Evolutionary conservation across 768 basidiomycete genomes (phyloP), one percentile per base, ranked within the genome.

Genomic region (Mycena rebaudengoi): DNA sequence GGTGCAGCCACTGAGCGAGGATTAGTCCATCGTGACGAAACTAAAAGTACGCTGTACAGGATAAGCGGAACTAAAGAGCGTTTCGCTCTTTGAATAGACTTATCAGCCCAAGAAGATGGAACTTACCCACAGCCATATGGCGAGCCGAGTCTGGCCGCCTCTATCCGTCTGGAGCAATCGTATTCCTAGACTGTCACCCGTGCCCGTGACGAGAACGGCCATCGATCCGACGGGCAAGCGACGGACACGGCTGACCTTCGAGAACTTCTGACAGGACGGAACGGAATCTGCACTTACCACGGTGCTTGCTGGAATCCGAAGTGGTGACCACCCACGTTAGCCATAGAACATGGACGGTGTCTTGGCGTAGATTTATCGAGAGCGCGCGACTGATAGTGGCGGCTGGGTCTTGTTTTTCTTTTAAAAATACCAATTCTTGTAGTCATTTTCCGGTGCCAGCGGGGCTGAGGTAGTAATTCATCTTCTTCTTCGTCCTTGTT

Each of bases 141-240:
- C 46, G 33, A 58, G 57, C 57, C 45, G 57, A 58, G 35, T 30
- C 57, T 56, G 54, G 54, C 43, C 54, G 54, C 43, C 43, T 55
- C 30, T 32, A 45, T 56, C 32, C 54, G 18, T 45, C 54, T 55
- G 43, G 32, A 56, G 54, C 54, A 55, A 55, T 56, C 32, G 30
- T 45, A 30, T 41, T 54, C 28, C 52, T 43, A 29, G 20, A 37
- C 50, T 39, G 50, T 26, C 50, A 52, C 25, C 37, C 51, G 25
- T 52, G 51, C 37, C 49, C 49, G 32, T 35, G 49, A 50, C n/a
- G 50, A 25, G 23, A 39, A 39, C 25, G 37, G 35, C 39, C 37
- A 37, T 51, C 44, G 18, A 50, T 50, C 30, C 23, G 18, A 50
- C 30, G 48, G 48, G 48, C 30, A 50, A 50, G 48, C 49, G 49